Evolutionary conservation across 495 filamentous ascomycete genomes (phyloP).

Genomic region (Choiromyces venosus): DNA sequence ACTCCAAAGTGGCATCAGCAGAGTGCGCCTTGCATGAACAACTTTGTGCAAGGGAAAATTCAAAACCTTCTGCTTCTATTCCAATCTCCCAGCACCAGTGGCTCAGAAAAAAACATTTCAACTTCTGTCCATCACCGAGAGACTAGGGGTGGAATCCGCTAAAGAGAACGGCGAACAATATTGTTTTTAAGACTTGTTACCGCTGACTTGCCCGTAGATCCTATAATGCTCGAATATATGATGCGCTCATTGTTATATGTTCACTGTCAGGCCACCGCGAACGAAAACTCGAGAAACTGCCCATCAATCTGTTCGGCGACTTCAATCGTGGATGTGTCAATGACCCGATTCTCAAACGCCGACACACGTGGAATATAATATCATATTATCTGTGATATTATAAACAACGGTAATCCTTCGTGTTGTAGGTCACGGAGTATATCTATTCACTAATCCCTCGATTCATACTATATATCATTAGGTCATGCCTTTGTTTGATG

Average conservation of each 20-base stretch:
- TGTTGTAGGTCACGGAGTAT: neutral
- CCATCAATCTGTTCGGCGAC: neutral
- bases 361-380: neutral
- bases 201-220: neutral
- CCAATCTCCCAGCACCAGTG: neutral
- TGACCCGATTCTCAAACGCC: neutral
- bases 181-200: neutral
- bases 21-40: neutral
- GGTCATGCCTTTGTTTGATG: neutral
- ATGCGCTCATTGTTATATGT: neutral
- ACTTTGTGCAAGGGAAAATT: neutral
- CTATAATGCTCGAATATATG: neutral
- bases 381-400: neutral
- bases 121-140: neutral
- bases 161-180: neutral
- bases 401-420: neutral
- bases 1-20: neutral
- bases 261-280: neutral
- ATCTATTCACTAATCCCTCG: neutral
- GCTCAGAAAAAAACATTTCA: neutral
- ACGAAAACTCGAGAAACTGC: neutral
- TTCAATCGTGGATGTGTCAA: neutral
- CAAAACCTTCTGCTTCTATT: neutral
- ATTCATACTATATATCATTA: too few relatives aligned
- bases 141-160: neutral